phyloP scores from a whole-genome alignment of 2,329 filamentous ascomycete species.

The Westerdykella aurantiaca region DNA sequence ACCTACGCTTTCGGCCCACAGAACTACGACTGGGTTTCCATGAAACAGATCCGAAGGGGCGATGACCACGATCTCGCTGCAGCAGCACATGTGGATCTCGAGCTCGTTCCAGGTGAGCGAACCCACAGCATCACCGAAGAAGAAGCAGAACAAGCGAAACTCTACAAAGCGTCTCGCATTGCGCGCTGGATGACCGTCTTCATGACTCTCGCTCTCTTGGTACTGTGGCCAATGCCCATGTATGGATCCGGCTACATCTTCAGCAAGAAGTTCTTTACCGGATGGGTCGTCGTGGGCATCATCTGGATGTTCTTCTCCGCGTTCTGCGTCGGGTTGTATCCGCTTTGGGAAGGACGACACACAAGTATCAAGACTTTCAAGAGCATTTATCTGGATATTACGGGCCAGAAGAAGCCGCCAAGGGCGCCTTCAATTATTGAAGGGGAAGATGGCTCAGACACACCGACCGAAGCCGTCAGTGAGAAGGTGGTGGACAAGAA shows the following conservation, averaged over 20 bases:
- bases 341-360: slow-evolving; percentile 69
- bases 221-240: slow-evolving; percentile 91
- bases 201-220: slow-evolving; percentile 64
- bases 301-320: slow-evolving; percentile 73
- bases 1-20: slow-evolving; percentile 64
- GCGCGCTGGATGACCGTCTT: slow-evolving; percentile 54
- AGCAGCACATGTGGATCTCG: slow-evolving; percentile 59
- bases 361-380: slow-evolving; percentile 59
- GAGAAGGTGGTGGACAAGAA: slow-evolving; percentile 18
- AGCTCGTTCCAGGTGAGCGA: slow-evolving; percentile 53
- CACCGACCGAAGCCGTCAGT: slow-evolving; percentile 14
- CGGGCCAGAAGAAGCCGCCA: slow-evolving; percentile 23
- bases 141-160: slow-evolving; percentile 38
- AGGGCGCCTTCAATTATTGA: slow-evolving; percentile 11
- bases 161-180: slow-evolving; percentile 44
- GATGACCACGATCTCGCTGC: slow-evolving; percentile 70
- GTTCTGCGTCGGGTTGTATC: slow-evolving; percentile 72
- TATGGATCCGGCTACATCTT: slow-evolving; percentile 80
- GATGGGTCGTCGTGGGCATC: slow-evolving; percentile 63
- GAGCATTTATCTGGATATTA: slow-evolving; percentile 58
- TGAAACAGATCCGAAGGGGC: slow-evolving; percentile 70
- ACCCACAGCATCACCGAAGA: slow-evolving; percentile 36
- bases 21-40: slow-evolving; percentile 80
- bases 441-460: slow-evolving; percentile 13
- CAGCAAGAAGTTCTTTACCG: slow-evolving; percentile 73